phyloP scores from a whole-genome alignment of 768 basidiomycete genomes.

The Pleurotus giganteus region DNA sequence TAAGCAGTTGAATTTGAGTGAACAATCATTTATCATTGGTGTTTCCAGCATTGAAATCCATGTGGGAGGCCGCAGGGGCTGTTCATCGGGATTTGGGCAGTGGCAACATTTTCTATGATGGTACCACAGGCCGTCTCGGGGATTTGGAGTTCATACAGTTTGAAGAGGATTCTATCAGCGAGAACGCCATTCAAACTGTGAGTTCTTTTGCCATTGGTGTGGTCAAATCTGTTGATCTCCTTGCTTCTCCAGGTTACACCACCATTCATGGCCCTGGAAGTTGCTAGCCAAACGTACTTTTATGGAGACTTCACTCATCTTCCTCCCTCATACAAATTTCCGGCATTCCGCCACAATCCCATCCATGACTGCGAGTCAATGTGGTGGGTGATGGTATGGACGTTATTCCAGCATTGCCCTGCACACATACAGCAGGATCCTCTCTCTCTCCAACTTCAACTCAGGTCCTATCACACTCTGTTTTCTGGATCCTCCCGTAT shows the following conservation, averaged over 20 bases:
- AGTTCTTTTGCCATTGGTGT: too few species aligned
- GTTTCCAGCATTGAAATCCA: not conserved
- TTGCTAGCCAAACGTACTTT: too few species aligned
- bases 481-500: too few species aligned
- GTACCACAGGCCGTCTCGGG: not conserved
- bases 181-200: too few species aligned
- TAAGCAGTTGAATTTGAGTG: not conserved
- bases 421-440: too few species aligned
- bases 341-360: conserved; percentile 2
- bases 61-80: not conserved
- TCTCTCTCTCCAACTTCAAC: too few species aligned
- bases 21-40: not conserved
- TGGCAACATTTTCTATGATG: conserved; percentile 9
- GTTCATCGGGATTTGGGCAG: conserved; percentile 12
- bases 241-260: too few species aligned
- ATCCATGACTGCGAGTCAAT: conserved; percentile 9
- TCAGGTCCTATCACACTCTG: too few species aligned
- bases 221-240: too few species aligned
- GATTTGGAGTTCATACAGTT: conserved; percentile 8
- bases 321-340: too few species aligned
- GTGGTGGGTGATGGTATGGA: conserved; percentile 9
- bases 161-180: not conserved
- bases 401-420: not conserved
- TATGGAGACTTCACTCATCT: too few species aligned
- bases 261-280: too few species aligned